A percentile compares a stretch with the other conserved stretches of the same genome.
phyloP scores from a whole-genome alignment of 1,284 basidiomycete genomes.

The Leccinum subspadiceum region DNA sequence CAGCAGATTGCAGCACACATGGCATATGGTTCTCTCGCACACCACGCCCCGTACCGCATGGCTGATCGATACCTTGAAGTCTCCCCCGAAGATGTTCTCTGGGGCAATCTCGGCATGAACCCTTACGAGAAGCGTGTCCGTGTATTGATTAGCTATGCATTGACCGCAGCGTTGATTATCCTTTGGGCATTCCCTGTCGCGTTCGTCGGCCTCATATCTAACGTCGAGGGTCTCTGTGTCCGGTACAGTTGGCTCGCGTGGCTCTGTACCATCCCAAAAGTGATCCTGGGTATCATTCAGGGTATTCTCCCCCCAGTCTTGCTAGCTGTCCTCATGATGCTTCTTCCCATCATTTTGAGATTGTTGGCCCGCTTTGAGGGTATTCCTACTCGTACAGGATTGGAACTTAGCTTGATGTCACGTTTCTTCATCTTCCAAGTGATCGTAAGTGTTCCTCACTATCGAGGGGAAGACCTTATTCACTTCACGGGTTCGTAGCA shows the following conservation, averaged over 20 bases:
- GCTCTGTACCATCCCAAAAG: constrained; percentile 68
- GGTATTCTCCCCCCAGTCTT: constrained; percentile 87
- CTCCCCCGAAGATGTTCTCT: constrained; percentile 85
- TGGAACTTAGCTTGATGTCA: constrained; percentile 90
- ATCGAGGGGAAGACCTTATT: not conserved
- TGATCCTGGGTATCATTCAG: constrained; percentile 82
- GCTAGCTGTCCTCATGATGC: constrained; percentile 87
- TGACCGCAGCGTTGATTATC: constrained; percentile 66
- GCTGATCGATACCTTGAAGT: constrained; percentile 66
- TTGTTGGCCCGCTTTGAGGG: constrained; percentile 79
- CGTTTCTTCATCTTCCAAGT: constrained; percentile 93
- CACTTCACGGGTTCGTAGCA: constrained; percentile 46
- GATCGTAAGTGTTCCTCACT: constrained; percentile 52
- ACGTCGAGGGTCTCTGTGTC: constrained; percentile 71
- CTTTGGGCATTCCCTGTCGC: constrained; percentile 78
- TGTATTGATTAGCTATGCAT: constrained; percentile 54
- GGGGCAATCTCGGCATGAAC: constrained; percentile 86
- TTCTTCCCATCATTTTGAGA: constrained; percentile 85
- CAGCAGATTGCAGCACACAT: constrained; percentile 92
- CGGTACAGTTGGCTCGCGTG: constrained; percentile 76
- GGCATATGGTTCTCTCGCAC: constrained; percentile 68
- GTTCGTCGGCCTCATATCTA: constrained; percentile 85
- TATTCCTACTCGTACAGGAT: constrained; percentile 73
- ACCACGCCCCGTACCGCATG: constrained; percentile 82
- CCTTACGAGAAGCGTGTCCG: constrained; percentile 83